A percentile compares a stretch with the other conserved stretches of the same genome.
Conservation (phyloP, 2,329 filamentous ascomycete species). For the Colletotrichum liriopes region DNA sequence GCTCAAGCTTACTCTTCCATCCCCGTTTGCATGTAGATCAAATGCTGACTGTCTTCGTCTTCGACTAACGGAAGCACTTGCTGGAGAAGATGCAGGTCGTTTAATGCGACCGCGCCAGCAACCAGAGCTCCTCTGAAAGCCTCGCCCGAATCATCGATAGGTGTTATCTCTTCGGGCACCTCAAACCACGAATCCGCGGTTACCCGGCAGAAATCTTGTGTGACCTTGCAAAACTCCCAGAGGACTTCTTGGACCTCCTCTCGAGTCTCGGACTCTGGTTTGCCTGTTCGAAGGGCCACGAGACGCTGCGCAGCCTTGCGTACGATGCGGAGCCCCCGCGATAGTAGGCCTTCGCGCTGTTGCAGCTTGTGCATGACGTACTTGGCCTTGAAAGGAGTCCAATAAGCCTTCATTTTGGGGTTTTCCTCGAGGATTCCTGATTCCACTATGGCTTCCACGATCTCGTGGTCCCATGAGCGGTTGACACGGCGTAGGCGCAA, state of each 20-base stretch:
- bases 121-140: slow-evolving; percentile 8
- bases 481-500: slow-evolving; percentile 5
- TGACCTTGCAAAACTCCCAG: slow-evolving; percentile 17
- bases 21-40: slow-evolving; percentile 1
- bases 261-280: slow-evolving; percentile 1
- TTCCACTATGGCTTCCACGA: slow-evolving; percentile 16
- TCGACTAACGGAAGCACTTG: slow-evolving; percentile 3
- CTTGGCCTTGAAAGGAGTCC: not conserved
- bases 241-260: slow-evolving; percentile 4
- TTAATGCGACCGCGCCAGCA: slow-evolving; percentile 1
- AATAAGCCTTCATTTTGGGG: not conserved
- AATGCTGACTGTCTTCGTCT: slow-evolving; percentile 10
- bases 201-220: not conserved
- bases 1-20: not conserved
- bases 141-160: slow-evolving; percentile 4
- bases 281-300: slow-evolving; percentile 5
- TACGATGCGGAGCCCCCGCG: slow-evolving; percentile 6
- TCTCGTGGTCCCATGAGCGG: slow-evolving; percentile 13
- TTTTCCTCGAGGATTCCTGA: slow-evolving; percentile 14
- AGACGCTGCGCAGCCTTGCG: slow-evolving; percentile 9
- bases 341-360: slow-evolving; percentile 8
- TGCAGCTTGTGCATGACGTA: slow-evolving; percentile 18
- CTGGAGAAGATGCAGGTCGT: slow-evolving; percentile 5
- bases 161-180: not conserved
- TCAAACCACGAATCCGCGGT: slow-evolving; percentile 6